These are phyloP conservation scores for Pistacia vera DNA, from an alignment of 345 rosid genomes.

Conservation along the genomic window DNA sequence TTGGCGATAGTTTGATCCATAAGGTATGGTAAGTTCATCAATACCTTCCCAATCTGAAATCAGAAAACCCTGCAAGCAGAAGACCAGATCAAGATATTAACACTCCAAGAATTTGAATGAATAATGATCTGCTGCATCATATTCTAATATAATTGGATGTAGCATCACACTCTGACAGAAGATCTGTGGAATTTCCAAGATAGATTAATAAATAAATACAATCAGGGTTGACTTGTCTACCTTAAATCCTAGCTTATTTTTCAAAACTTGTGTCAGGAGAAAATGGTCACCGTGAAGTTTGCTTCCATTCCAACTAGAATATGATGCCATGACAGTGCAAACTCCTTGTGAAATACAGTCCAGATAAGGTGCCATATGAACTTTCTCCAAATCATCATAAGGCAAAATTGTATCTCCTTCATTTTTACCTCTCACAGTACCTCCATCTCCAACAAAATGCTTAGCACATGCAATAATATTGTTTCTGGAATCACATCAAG, in stretches of 20 bases:
- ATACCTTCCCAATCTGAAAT: conserved; percentile 90
- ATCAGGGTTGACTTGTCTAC: conserved; percentile 28
- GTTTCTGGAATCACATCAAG: conserved; percentile 49
- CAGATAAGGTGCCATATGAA: conserved; percentile 76
- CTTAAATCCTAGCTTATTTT: conserved; percentile 78
- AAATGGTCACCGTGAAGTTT: conserved; percentile 64
- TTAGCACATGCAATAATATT: conserved; percentile 85
- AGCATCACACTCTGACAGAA: no score
- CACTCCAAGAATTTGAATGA: no score
- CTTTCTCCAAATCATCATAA: conserved; percentile 63
- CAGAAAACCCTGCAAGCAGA: conserved; percentile 58
- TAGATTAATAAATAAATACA: neutral
- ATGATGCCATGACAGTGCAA: conserved; percentile 83
- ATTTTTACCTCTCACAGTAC: conserved; percentile 69
- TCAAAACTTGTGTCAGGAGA: conserved; percentile 77
- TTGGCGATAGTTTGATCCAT: conserved; percentile 66
- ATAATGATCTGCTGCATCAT: no score
- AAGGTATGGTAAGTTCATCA: conserved; percentile 61
- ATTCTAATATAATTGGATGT: no score
- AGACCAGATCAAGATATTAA: no score
- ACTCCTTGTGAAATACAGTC: conserved; percentile 78
- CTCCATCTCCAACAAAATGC: conserved; percentile 98
- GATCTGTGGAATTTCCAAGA: no score
- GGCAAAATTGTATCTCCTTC: conserved; percentile 72
- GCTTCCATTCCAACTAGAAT: conserved; percentile 84